Percentiles rank a stretch among this genome's conserved stretches.
Conservation (phyloP, 2,329 filamentous ascomycete species). For the Trichoderma breve region DNA sequence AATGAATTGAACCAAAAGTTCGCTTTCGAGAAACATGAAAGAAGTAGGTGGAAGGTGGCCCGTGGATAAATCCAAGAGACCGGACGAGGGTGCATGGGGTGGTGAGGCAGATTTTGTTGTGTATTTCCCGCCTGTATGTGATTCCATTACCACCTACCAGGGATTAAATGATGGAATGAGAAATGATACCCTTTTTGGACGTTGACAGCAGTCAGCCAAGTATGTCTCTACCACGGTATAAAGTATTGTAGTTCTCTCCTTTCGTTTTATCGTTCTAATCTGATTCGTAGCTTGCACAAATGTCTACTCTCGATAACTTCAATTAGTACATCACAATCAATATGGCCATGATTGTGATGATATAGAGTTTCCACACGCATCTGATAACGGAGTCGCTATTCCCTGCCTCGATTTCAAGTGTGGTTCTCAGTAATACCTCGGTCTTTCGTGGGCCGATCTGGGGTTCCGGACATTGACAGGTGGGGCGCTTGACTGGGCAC, state of each 20-base stretch:
- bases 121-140: background rate
- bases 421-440: background rate
- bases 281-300: background rate
- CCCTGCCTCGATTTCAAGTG: background rate
- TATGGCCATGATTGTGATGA: background rate
- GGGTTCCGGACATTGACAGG: background rate
- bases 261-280: background rate
- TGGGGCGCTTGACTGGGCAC: background rate
- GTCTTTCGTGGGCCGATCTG: background rate
- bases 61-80: background rate
- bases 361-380: background rate
- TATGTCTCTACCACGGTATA: background rate
- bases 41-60: background rate
- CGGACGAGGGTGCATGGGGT: background rate
- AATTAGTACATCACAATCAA: background rate
- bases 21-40: background rate
- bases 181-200: background rate
- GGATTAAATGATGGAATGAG: background rate
- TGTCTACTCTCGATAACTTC: background rate
- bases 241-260: background rate
- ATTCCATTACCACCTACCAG: background rate
- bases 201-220: background rate
- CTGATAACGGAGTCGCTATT: background rate
- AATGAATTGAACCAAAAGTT: background rate
- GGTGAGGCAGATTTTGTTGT: background rate